These are phyloP conservation scores for Nannizzia gypsea DNA, from an alignment of 2,329 filamentous ascomycete species.

Conservation along the genomic window DNA sequence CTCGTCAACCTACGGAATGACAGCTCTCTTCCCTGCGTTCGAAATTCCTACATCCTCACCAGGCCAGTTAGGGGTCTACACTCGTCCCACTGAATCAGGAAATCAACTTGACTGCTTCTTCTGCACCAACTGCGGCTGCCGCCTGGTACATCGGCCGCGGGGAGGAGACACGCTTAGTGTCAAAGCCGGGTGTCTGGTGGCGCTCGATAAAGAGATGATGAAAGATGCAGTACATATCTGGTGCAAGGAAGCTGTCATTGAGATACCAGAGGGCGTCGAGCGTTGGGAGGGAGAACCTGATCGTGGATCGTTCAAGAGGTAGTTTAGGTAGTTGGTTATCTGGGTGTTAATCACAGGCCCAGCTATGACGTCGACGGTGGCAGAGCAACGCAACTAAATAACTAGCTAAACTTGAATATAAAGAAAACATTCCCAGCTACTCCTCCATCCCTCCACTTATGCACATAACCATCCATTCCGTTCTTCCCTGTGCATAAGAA, in stretches of 20 bases:
- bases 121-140: slow-evolving; percentile 53
- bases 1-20: slow-evolving; percentile 55
- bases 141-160: slow-evolving; percentile 51
- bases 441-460: no score
- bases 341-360: no score
- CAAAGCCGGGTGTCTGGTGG: slow-evolving; percentile 47
- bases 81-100: slow-evolving; percentile 47
- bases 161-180: slow-evolving; percentile 40
- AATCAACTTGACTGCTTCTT: slow-evolving; percentile 53
- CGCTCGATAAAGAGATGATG: slow-evolving; percentile 50
- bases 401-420: no score
- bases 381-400: no score
- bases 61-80: slow-evolving; percentile 25
- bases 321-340: background rate
- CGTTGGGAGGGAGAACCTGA: slow-evolving; percentile 43
- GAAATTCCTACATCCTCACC: slow-evolving; percentile 34
- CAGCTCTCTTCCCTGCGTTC: slow-evolving; percentile 59
- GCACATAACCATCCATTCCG: background rate
- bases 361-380: background rate
- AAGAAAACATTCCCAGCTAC: background rate
- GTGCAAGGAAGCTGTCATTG: slow-evolving; percentile 55
- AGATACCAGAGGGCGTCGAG: slow-evolving; percentile 55
- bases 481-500: background rate
- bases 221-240: slow-evolving; percentile 53
- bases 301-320: background rate